Evolutionary conservation across 257 asterid species (phyloP), one percentile per base, ranked within the genome.

Genomic region (Solanum sparsipilum): DNA sequence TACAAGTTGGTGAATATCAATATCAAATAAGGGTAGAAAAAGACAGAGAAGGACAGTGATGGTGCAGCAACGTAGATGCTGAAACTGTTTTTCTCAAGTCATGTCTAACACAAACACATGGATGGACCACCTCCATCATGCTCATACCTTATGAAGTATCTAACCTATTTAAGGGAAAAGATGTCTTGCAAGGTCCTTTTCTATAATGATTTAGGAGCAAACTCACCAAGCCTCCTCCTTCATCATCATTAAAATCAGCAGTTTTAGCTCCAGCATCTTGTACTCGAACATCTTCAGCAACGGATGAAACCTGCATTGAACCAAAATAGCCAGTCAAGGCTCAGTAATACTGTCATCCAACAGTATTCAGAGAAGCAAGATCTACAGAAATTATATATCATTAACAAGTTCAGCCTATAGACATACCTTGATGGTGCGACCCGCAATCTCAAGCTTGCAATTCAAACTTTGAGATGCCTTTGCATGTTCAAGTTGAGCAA

Each of bases 181-280:
- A 78, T 38, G 84, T 16, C 15, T 23, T 74, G 52, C 83, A 74
- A 74, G 39, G 48, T 73, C 52, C 52, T 34, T 38, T 5, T 12
- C n/a, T 72, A 35, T 35, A 74, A 74, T 74, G 31, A 78, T 44
- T 41, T 78, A 41, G 58, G 8, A 46, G 58, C 31, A 76, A 41
- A 91, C 98, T 92, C 92, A 96, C 99, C 98, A 96, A 88, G 76
- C 99, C 99, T 88, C 98, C 99, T 9, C 98, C 98, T 2, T 39
- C 46, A 52, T 97, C 98, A 88, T 97, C 99, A 84, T 97, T 98
- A 92, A 95, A 96, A 92, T 97, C 99, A 11, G 98, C 98, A 88
- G 98, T 93, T 92, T 97, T 96, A 39, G 96, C 90, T 67, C 98
- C 98, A 34, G 98, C 89, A 76, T 97, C 98, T 94, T 95, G 98